phyloP scores from a whole-genome alignment of 306 rosid genomes.

The Macrotyloma uniflorum region DNA sequence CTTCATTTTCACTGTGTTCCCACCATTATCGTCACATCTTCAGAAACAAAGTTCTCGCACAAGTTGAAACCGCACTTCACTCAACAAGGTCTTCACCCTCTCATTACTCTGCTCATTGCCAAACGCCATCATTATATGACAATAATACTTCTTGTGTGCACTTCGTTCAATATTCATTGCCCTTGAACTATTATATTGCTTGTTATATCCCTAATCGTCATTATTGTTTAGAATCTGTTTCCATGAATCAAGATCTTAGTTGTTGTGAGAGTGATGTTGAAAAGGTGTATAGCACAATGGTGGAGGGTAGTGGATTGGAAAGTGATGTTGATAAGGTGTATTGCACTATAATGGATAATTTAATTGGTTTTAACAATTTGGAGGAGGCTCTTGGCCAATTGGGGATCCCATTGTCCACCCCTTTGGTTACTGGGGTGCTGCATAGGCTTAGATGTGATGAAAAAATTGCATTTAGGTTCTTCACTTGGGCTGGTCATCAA shows the following conservation, averaged over 20 bases:
- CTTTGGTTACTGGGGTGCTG: conserved; percentile 69
- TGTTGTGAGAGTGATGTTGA: conserved; percentile 39
- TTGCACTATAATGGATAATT: conserved; percentile 54
- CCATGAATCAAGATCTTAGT: conserved; percentile 35
- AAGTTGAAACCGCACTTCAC: conserved; percentile 31
- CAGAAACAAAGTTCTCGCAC: conserved; percentile 22
- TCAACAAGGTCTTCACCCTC: conserved; percentile 28
- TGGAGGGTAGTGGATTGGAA: conserved; percentile 34
- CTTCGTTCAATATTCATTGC: conserved; percentile 40
- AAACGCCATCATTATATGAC: not conserved
- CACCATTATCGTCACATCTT: conserved; percentile 14
- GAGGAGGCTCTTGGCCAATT: conserved; percentile 66
- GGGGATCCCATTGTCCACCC: conserved; percentile 59
- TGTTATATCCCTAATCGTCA: conserved; percentile 23
- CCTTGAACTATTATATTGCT: conserved; percentile 17
- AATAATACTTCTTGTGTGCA: conserved; percentile 13
- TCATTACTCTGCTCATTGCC: conserved; percentile 20
- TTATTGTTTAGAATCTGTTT: conserved; percentile 54
- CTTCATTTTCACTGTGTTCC: conserved; percentile 33
- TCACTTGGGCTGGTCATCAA: conserved; percentile 84
- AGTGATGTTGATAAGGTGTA: conserved; percentile 51
- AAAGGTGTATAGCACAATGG: conserved; percentile 43
- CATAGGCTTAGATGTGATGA: conserved; percentile 78
- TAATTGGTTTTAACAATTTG: conserved; percentile 56
- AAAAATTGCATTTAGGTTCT: conserved; percentile 81